Evolutionary conservation across 2,329 filamentous ascomycete species (phyloP), one percentile per base, ranked within the genome.

Genomic region (Leptographium wingfieldii): DNA sequence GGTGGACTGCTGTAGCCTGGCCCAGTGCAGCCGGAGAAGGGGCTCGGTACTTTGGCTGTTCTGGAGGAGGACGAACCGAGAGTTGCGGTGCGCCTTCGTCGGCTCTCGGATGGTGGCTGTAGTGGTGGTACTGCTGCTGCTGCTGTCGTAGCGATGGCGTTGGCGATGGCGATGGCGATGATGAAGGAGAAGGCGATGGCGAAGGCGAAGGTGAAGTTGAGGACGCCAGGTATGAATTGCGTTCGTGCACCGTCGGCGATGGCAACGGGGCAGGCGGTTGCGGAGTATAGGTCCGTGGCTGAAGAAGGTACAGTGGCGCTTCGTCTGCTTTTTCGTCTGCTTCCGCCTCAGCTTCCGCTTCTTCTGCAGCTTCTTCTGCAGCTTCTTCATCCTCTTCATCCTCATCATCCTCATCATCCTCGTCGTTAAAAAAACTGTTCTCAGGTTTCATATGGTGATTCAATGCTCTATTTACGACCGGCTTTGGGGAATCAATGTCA

Each of bases 201-300:
- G 43, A n/a, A 4, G 12, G 51, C 16, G 55, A 49, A 9, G 33
- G 22, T 31, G 7, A 31, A 5, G 31, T 5, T 31, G 31, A 19
- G 1, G 57, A 11, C 38, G 35, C 10, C 16, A 38, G 4, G 14
- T 43, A 53, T 19, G 46, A 38, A n/a, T 22, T 57, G 27, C 49
- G 59, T 16, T 60, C 59, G 7, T 12, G 68, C 2, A 76, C 64
- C 56, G 73, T 72, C 2, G 79, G 78, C 5, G 79, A 79, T 1
- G 78, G 76, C 27, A 76, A 66, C 3, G 79, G 78, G 12, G 75
- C 72, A 0, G 76, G 73, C 4, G 74, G 76, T 57, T 76, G 72
- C 0, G 81, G 81, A 0, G 79, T 82, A 64, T 84, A 84, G 0
- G 80, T 82, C 40, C 76, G 73, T 14, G 81, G 81, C 63, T 84